These are phyloP conservation scores for Parachaetomium inaequale DNA, from an alignment of 495 filamentous ascomycete genomes.

Conservation along the genomic window DNA sequence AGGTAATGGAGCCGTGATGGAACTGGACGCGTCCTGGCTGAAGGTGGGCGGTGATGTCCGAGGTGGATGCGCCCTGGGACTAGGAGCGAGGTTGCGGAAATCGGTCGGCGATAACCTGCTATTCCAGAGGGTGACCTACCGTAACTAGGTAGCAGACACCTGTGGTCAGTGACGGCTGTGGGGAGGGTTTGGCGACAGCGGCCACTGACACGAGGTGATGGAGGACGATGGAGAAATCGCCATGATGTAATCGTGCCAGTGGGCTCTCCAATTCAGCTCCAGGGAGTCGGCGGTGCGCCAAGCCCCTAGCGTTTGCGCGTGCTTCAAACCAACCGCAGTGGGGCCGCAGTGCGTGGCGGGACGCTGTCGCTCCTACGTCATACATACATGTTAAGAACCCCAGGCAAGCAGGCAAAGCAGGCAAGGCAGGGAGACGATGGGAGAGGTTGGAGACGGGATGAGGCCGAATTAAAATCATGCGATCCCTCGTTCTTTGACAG, in stretches of 20 bases:
- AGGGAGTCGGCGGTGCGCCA: neutral
- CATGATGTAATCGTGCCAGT: constrained; percentile 13
- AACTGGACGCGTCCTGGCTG: neutral
- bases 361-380: constrained; percentile 9
- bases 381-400: constrained; percentile 4
- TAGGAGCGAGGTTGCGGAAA: neutral
- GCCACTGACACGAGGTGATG: neutral
- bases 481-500: neutral
- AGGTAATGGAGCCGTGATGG: neutral
- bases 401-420: neutral
- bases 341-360: no score
- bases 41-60: no score
- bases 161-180: neutral
- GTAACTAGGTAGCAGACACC: neutral
- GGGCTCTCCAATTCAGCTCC: neutral
- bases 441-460: neutral
- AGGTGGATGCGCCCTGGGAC: neutral
- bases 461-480: neutral
- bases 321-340: neutral
- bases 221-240: neutral
- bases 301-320: neutral
- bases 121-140: neutral
- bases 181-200: neutral
- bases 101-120: neutral
- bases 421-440: neutral